phyloP scores from a whole-genome alignment of 345 rosid species.

The Eucalyptus marginata region DNA sequence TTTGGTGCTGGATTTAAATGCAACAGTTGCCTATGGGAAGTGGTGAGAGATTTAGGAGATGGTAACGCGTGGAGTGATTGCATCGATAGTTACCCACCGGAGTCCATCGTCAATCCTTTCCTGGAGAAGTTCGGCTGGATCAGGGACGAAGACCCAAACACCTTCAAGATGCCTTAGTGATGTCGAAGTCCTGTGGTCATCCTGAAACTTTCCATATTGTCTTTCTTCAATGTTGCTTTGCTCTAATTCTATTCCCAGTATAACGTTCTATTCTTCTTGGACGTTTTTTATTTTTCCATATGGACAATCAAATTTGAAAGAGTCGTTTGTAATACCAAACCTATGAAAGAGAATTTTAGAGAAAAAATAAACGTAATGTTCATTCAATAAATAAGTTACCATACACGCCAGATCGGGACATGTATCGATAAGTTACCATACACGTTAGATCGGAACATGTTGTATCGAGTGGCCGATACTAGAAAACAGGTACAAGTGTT shows the following conservation, averaged over 20 bases:
- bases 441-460: neutral
- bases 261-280: neutral
- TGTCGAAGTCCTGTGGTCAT: neutral
- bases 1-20: slow-evolving; percentile 87
- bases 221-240: neutral
- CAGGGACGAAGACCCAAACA: slow-evolving; percentile 46
- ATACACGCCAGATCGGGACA: neutral
- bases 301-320: neutral
- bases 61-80: slow-evolving; percentile 54
- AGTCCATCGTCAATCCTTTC: slow-evolving; percentile 57
- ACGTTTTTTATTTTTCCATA: neutral
- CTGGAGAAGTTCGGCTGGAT: slow-evolving; percentile 93
- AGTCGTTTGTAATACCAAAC: neutral
- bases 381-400: neutral
- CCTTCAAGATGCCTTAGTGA: slow-evolving; percentile 32
- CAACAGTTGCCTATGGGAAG: slow-evolving; percentile 79
- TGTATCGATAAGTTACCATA: neutral
- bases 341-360: neutral
- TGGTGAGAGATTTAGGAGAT: slow-evolving; percentile 34
- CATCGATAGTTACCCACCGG: slow-evolving; percentile 62
- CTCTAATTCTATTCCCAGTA: neutral
- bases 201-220: neutral
- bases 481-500: neutral
- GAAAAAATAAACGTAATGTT: neutral
- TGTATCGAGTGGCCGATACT: neutral